Evolutionary conservation across 306 rosid species (phyloP).

Genomic region (Quercus engelmannii): DNA sequence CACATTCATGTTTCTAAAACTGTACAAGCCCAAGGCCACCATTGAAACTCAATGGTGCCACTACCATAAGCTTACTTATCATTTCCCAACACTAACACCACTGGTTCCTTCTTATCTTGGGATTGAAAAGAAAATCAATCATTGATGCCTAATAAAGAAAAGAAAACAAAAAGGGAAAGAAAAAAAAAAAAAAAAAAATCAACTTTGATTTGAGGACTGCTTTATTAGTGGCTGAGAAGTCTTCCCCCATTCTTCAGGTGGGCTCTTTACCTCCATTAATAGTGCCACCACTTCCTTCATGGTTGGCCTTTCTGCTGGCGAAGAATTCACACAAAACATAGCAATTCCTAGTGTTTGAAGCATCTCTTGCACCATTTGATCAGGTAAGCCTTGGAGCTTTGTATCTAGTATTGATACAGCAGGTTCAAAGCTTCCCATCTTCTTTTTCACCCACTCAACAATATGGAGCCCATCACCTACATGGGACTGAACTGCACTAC

Average conservation of each 20-base stretch:
- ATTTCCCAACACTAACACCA: constrained; percentile 22
- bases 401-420: constrained; percentile 74
- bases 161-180: not conserved
- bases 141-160: constrained; percentile 35
- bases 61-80: constrained; percentile 24
- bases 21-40: constrained; percentile 46
- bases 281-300: constrained; percentile 98
- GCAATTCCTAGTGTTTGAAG: constrained; percentile 98
- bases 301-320: constrained; percentile 79
- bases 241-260: constrained; percentile 84
- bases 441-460: constrained; percentile 98
- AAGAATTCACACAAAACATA: constrained; percentile 93
- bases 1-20: constrained; percentile 42
- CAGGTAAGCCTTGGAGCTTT: constrained; percentile 86
- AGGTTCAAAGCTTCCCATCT: constrained; percentile 97
- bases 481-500: constrained; percentile 75
- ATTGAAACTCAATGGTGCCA: not conserved
- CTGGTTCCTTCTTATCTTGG: constrained; percentile 19
- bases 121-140: constrained; percentile 34
- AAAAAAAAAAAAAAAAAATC: not conserved
- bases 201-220: constrained; percentile 71
- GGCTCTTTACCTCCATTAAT: constrained; percentile 83
- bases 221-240: constrained; percentile 95
- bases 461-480: constrained; percentile 87
- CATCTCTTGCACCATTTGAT: constrained; percentile 98